These are phyloP conservation scores for Rhodosporidiobolus odoratus DNA, from an alignment of 768 basidiomycete species.

Conservation along the genomic window DNA sequence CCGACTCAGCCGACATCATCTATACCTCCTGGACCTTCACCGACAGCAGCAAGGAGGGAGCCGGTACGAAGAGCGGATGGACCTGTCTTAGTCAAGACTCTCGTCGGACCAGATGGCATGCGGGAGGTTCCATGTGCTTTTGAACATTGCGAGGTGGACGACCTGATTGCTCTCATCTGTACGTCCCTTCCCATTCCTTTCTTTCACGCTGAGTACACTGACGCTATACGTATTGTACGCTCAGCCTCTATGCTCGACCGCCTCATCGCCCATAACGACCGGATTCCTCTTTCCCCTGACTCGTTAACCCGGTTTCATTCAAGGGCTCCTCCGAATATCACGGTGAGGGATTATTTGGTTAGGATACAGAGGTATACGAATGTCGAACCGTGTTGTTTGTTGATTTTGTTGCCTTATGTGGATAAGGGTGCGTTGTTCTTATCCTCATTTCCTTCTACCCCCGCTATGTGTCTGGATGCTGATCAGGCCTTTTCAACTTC, in stretches of 20 bases:
- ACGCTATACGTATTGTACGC: background rate
- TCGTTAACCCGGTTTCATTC: constrained; percentile 95
- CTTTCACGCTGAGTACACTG: background rate
- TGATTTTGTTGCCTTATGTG: constrained; percentile 81
- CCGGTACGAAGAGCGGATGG: background rate
- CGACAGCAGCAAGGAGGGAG: background rate
- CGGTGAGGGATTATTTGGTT: constrained; percentile 82
- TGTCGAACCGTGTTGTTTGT: constrained; percentile 78
- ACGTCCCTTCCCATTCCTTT: constrained; percentile 36
- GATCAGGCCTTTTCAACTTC: background rate
- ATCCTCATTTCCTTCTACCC: background rate
- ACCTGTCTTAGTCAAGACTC: constrained; percentile 23
- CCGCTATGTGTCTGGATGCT: constrained; percentile 8
- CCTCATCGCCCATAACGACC: constrained; percentile 91
- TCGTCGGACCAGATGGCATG: constrained; percentile 26
- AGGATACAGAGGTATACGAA: constrained; percentile 94
- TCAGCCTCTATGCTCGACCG: constrained; percentile 70
- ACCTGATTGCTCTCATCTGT: constrained; percentile 86
- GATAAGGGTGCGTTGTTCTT: constrained; percentile 54
- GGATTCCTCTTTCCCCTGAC: constrained; percentile 81
- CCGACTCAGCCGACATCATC: background rate
- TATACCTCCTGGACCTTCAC: background rate
- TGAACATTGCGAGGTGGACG: constrained; percentile 74
- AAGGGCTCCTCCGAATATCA: constrained; percentile 78
- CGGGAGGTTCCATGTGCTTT: constrained; percentile 66